phyloP scores from a whole-genome alignment of 169 alveolate genomes.

The Plasmodium cynomolgi region DNA sequence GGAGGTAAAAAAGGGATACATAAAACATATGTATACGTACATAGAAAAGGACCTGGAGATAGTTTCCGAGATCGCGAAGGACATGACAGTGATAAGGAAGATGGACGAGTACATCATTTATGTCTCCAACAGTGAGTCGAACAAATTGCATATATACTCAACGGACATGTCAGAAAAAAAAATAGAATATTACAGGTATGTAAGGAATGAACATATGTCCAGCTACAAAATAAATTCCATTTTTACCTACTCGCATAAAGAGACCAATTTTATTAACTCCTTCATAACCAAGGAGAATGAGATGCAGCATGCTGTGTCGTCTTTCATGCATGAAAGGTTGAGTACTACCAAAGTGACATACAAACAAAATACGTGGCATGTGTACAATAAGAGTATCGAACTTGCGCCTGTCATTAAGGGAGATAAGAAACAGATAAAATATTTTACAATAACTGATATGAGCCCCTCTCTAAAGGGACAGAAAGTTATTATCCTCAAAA shows the following conservation, averaged over 20 bases:
- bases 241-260: slow-evolving; percentile 48
- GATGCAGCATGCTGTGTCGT: neutral
- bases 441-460: neutral
- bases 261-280: slow-evolving; percentile 39
- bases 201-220: slow-evolving; percentile 17
- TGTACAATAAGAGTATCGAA: slow-evolving; percentile 3
- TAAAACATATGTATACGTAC: slow-evolving; percentile 13
- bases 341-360: slow-evolving; percentile 5
- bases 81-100: slow-evolving; percentile 34
- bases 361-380: neutral
- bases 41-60: slow-evolving; percentile 17
- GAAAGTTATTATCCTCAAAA: slow-evolving; percentile 7
- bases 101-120: slow-evolving; percentile 29
- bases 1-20: neutral
- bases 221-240: slow-evolving; percentile 84
- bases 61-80: neutral
- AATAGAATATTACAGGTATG: slow-evolving; percentile 22
- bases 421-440: slow-evolving; percentile 50
- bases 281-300: slow-evolving; percentile 2
- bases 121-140: slow-evolving; percentile 21
- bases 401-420: slow-evolving; percentile 51
- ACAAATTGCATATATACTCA: slow-evolving; percentile 26
- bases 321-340: slow-evolving; percentile 61
- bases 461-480: slow-evolving; percentile 48
- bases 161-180: slow-evolving; percentile 13